Base-by-base conservation (phyloP, 2,329 filamentous ascomycete genomes). In the Cyphellophora attinorum region DNA sequence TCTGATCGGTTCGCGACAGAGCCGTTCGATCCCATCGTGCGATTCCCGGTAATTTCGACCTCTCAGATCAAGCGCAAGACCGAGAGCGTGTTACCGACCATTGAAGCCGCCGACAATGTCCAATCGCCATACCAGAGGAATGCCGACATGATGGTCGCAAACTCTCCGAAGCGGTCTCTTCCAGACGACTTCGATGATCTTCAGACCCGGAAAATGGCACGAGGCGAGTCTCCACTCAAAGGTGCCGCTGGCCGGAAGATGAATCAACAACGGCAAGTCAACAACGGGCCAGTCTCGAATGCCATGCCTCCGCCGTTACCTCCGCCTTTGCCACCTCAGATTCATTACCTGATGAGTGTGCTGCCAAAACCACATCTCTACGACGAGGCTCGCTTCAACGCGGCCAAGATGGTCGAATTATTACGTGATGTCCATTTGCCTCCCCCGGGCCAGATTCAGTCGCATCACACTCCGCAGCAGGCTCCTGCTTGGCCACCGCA, bases 201-300 rank as follows among this genome's bases (percentile, higher is more conserved):
- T 46, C 80, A 83, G 13, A 85, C 86, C 1, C 83, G 88, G 48
- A 95, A 96, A 57, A 72, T 95, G 33, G 74, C 80, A 31, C 78
- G 93, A 29, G 88, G 81, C n/a, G 86, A 84, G 37, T 96, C 89
- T 4, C 91, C 93, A 0, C 70, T 96, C 23, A 98, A 96, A 56
- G 85, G 85, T 11, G 84, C 85, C 1, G 85, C 89, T 23, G 85
- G 85, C 16, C 79, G 88, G 37, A 79, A 88, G 21, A 68, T 93
- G 14, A 85, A 91, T 50, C 82, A 91, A 53, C 79, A 85, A 43
- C 39, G 39, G 17, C 42, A 40, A 38, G 61, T 68, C 29, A 61
- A 65, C 6, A 53, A 54, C 51, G 17, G 38, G 51, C 12, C 56
- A 58, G 30, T 51, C 50, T 28, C 41, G 47, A 13, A 16, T 36